Conservation (phyloP, 2,329 filamentous ascomycete species). For the Tolypocladium ophioglossoides region DNA sequence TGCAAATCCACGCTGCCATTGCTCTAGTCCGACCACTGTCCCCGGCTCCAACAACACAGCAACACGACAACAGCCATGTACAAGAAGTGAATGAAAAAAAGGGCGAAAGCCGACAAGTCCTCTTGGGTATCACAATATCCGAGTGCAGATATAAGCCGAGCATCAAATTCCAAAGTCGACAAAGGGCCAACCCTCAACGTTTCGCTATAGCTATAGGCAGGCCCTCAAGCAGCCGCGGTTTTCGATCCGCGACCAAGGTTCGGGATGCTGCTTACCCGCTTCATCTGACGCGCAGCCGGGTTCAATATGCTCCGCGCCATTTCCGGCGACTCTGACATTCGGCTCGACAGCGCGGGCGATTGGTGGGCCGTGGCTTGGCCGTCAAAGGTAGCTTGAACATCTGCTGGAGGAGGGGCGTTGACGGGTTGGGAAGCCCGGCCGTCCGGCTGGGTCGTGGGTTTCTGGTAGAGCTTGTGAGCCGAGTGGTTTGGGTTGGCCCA, state of each 20-base stretch:
- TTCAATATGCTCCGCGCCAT: constrained; percentile 26
- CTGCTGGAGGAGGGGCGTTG: constrained; percentile 6
- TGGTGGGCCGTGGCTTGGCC: constrained; percentile 11
- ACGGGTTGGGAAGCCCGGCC: constrained; percentile 11
- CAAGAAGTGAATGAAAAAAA: neutral
- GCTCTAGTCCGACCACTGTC: neutral
- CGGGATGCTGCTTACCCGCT: constrained; percentile 20
- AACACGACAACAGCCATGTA: neutral
- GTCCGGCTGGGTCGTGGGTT: constrained; percentile 17
- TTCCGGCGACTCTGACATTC: constrained; percentile 32
- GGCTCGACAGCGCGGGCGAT: constrained; percentile 15
- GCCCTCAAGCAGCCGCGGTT: constrained; percentile 20
- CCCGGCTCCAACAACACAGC: neutral
- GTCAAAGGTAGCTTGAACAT: constrained; percentile 14
- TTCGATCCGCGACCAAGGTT: constrained; percentile 22
- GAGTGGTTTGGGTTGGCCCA: constrained; percentile 88
- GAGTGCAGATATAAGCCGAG: constrained; percentile 13
- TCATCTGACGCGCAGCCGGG: constrained; percentile 20
- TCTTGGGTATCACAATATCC: constrained; percentile 28
- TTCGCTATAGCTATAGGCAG: neutral
- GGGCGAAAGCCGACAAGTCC: constrained; percentile 12
- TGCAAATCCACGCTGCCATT: neutral
- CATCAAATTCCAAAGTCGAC: constrained; percentile 4
- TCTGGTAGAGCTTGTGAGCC: constrained; percentile 43
- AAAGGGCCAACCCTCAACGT: neutral